Conservation (phyloP, 1,284 basidiomycete species). For the Austroboletus olivaceoglutinosus region DNA sequence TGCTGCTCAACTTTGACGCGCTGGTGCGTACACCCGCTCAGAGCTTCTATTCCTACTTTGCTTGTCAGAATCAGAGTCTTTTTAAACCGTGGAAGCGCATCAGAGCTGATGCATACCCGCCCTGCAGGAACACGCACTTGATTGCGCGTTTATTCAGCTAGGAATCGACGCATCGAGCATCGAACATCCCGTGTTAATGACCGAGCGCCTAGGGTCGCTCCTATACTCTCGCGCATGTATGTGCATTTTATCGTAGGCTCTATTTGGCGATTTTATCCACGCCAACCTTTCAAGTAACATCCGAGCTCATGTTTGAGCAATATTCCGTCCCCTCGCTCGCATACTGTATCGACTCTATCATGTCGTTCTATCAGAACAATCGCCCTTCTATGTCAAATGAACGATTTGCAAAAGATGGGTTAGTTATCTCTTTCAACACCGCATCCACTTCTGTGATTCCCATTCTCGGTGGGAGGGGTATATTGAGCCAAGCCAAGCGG, state of each 20-base stretch:
- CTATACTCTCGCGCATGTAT: slow-evolving; percentile 83
- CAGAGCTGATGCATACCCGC: no score
- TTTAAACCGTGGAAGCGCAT: no score
- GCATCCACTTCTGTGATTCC: slow-evolving; percentile 88
- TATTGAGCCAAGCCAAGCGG: slow-evolving; percentile 85
- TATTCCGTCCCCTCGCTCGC: slow-evolving; percentile 86
- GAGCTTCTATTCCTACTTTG: no score
- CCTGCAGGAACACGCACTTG: slow-evolving; percentile 86
- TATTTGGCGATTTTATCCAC: not conserved
- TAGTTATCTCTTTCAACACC: slow-evolving; percentile 83
- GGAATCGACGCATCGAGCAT: slow-evolving; percentile 80
- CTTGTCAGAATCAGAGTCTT: no score
- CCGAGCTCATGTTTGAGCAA: slow-evolving; percentile 95
- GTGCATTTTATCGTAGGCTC: slow-evolving; percentile 32
- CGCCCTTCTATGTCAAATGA: slow-evolving; percentile 30
- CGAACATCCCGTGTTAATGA: slow-evolving; percentile 92
- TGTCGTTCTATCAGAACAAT: slow-evolving; percentile 86
- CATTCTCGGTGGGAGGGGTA: slow-evolving; percentile 74
- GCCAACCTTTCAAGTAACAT: slow-evolving; percentile 57
- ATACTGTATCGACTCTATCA: slow-evolving; percentile 89
- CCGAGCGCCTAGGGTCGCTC: slow-evolving; percentile 88
- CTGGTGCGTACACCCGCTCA: slow-evolving; percentile 50
- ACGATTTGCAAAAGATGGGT: slow-evolving; percentile 62
- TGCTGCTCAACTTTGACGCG: slow-evolving; percentile 86
- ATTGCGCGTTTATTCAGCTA: slow-evolving; percentile 88